Percentiles rank a stretch among this genome's conserved stretches.
Conservation (phyloP, 2,329 filamentous ascomycete species). For the Diaporthe helianthi region DNA sequence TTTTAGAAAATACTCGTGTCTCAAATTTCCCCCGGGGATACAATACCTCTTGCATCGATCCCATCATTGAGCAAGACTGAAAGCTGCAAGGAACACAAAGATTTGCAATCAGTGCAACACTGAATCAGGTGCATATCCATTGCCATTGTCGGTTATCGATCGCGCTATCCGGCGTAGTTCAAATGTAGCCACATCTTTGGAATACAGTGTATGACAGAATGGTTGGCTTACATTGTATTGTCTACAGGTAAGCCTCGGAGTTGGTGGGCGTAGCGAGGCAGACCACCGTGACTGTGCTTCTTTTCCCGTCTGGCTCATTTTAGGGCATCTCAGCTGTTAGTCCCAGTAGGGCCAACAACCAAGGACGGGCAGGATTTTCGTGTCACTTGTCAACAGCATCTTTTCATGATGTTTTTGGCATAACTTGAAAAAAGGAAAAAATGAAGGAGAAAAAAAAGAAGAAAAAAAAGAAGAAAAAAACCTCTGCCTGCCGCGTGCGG, state of each 20-base stretch:
- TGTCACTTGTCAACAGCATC: neutral
- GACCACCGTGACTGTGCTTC: conserved; percentile 5
- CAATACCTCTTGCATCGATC: neutral
- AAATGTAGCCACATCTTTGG: neutral
- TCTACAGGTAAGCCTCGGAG: neutral
- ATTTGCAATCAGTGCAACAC: neutral
- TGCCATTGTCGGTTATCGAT: neutral
- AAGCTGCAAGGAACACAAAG: conserved; percentile 42
- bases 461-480: too few relatives aligned
- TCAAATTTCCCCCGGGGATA: neutral
- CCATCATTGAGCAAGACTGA: conserved; percentile 36
- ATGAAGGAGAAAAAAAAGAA: too few relatives aligned
- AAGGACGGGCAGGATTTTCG: neutral
- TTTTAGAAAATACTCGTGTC: neutral
- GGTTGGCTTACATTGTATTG: neutral
- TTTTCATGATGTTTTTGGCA: neutral
- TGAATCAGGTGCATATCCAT: neutral
- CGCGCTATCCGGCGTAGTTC: neutral
- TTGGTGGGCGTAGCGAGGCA: neutral
- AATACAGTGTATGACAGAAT: neutral
- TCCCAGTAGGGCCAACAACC: neutral
- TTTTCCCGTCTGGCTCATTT: neutral
- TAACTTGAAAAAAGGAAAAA: too few relatives aligned
- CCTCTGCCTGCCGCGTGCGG: neutral
- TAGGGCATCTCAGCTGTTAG: neutral